These are phyloP conservation scores for Phytophthora tentaculata DNA, from an alignment of 352 stramenopile species.

Conservation along the genomic window DNA sequence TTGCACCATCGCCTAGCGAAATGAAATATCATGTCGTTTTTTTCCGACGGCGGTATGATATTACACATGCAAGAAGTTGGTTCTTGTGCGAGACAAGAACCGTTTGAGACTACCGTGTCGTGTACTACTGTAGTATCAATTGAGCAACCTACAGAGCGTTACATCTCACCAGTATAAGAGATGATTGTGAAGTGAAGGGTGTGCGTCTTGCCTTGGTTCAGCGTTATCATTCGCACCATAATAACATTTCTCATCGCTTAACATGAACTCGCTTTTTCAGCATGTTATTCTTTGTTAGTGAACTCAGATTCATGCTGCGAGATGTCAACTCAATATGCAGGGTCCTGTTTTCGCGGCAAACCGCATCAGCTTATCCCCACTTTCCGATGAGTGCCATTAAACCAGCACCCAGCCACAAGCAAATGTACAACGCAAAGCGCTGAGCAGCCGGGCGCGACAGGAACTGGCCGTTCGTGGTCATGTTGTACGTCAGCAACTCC, in stretches of 20 bases:
- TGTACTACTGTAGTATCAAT: too few species aligned
- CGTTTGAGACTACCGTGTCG: too few species aligned
- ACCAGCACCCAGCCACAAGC: constrained; percentile 58
- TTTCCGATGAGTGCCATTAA: constrained; percentile 75
- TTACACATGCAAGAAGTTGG: background rate
- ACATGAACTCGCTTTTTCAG: background rate
- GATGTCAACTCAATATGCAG: too few species aligned
- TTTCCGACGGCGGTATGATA: background rate
- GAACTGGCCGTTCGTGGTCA: constrained; percentile 73
- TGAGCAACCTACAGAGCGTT: background rate
- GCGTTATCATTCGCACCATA: background rate
- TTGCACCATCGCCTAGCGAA: background rate
- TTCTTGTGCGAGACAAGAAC: too few species aligned
- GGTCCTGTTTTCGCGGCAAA: too few species aligned
- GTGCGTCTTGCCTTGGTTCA: too few species aligned
- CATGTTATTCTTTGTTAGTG: background rate
- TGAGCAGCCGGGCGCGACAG: constrained; percentile 37
- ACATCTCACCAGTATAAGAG: too few species aligned
- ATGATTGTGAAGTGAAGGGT: too few species aligned
- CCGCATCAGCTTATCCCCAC: constrained; percentile 53
- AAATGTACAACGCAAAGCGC: constrained; percentile 52
- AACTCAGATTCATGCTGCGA: too few species aligned
- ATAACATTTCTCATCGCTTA: background rate
- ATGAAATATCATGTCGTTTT: background rate
- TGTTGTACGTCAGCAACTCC: constrained; percentile 73